Conservation (phyloP, 768 basidiomycete genomes). For the Russula sp. region DNA sequence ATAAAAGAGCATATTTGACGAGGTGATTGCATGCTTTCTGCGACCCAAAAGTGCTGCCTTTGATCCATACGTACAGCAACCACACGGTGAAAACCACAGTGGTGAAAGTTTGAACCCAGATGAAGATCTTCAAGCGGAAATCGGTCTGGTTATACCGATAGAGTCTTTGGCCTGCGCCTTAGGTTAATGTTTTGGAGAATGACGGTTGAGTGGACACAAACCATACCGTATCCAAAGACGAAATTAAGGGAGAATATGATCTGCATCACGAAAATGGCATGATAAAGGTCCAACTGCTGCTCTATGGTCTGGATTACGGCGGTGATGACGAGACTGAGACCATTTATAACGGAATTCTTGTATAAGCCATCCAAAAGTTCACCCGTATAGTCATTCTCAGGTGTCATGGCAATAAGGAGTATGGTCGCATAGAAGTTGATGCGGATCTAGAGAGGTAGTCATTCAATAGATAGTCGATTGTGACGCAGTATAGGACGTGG, state of each 20-base stretch:
- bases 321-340: constrained; percentile 16
- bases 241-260: constrained; percentile 9
- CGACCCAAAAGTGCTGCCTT: constrained; percentile 7
- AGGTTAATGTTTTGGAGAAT: background rate
- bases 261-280: constrained; percentile 23
- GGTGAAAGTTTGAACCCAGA: background rate
- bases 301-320: constrained; percentile 15
- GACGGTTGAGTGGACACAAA: background rate
- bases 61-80: background rate
- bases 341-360: constrained; percentile 11
- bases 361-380: constrained; percentile 16
- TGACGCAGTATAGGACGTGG: background rate
- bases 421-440: constrained; percentile 21
- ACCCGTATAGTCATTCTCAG: background rate
- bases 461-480: background rate
- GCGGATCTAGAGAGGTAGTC: constrained; percentile 5
- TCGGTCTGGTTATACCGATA: background rate
- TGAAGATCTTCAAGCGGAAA: constrained; percentile 8
- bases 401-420: constrained; percentile 2
- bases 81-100: background rate
- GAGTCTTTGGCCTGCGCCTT: constrained; percentile 2
- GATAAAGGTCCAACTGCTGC: constrained; percentile 18
- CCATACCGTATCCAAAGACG: constrained; percentile 12
- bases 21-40: constrained; percentile 15
- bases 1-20: constrained; percentile 13